Evolutionary conservation across 768 basidiomycete species (phyloP), one percentile per base, ranked within the genome.

Genomic region (Lactarius indigo): DNA sequence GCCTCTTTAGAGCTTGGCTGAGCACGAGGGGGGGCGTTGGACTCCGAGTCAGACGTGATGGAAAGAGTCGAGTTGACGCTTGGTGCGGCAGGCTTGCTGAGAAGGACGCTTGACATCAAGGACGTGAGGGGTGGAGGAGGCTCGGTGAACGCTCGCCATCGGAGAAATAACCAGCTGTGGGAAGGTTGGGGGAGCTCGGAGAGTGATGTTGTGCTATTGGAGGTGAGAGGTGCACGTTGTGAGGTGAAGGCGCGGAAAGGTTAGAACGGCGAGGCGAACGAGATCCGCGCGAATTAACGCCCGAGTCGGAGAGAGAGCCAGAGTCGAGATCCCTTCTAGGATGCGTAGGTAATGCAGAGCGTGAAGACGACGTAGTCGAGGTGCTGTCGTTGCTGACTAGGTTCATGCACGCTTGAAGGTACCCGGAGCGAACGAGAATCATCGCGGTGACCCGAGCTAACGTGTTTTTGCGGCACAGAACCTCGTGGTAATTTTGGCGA

Each of bases 21-120:
- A 37, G 57, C 28, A 42, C 57, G 62, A 28, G 57, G 39, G 23
- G 18, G 1, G 35, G 41, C 13, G 35, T 65, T 65, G 13, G 65
- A 62, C 35, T 69, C 70, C 5, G 70, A 61, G 56, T 67, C 70
- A 23, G 70, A 71, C n/a, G 70, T 54, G 35, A 66, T 63, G 54
- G 70, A 71, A 56, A 64, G 47, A n/a, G 42, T 64, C 1, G 70
- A 71, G 41, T 60, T 62, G 56, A 66, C 59, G 33, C 69, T 64
- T 10, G 68, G 65, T 26, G 65, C 68, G 1, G 70, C 70, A 3
- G 70, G 70, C 50, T 71, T 71, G 62, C 68, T 69, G 28, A 71
- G 70, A 5, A 71, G 60, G 60, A 54, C 70, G 68, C 52, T 71
- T 71, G 59, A 71, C 57, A 15, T 71, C 68, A 6, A 70, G 68